These are phyloP conservation scores for Cercospora brassicicola DNA, from an alignment of 2,329 filamentous ascomycete genomes.

Conservation along the genomic window DNA sequence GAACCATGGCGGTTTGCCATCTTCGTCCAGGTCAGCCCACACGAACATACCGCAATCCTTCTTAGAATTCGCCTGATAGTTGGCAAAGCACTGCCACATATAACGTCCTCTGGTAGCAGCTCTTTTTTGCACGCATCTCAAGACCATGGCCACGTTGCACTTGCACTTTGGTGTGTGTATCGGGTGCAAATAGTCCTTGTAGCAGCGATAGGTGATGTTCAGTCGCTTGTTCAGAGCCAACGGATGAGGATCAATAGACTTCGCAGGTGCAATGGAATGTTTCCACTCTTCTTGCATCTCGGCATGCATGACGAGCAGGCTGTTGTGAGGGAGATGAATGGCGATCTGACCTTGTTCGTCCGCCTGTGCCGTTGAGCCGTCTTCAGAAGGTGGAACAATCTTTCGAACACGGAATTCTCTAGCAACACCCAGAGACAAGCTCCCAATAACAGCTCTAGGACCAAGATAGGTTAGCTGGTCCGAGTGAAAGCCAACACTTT, in stretches of 20 bases:
- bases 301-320: constrained; percentile 90
- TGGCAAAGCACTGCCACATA: constrained; percentile 90
- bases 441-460: constrained; percentile 83
- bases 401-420: constrained; percentile 86
- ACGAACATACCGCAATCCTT: constrained; percentile 71
- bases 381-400: constrained; percentile 58
- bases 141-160: constrained; percentile 66
- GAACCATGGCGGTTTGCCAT: constrained; percentile 73
- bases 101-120: constrained; percentile 75
- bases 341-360: constrained; percentile 82
- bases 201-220: constrained; percentile 92
- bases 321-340: constrained; percentile 93
- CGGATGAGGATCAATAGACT: constrained; percentile 79
- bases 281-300: constrained; percentile 99
- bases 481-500: constrained; percentile 88
- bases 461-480: constrained; percentile 93
- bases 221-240: constrained; percentile 77
- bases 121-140: constrained; percentile 79
- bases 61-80: constrained; percentile 64
- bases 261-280: constrained; percentile 74
- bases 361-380: constrained; percentile 42
- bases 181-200: constrained; percentile 75
- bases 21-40: constrained; percentile 83
- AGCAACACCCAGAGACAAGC: constrained; percentile 85
- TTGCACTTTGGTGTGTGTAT: constrained; percentile 73